phyloP scores from a whole-genome alignment of 2,329 filamentous ascomycete genomes.

The Pseudogymnoascus sp. region DNA sequence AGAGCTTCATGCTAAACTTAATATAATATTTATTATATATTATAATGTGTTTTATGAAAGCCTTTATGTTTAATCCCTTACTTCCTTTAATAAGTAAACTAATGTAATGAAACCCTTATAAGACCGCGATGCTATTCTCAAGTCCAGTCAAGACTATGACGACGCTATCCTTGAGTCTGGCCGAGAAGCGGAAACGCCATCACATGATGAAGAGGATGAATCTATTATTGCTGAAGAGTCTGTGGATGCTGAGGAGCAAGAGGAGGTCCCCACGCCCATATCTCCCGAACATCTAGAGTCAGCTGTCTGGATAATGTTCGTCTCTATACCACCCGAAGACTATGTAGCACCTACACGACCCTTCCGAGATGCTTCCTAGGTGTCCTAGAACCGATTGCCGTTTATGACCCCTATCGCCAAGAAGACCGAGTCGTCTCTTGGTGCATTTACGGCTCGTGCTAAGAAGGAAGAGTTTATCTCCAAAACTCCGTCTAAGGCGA shows the following conservation, averaged over 20 bases:
- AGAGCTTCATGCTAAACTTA: no score
- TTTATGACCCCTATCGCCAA: conserved; percentile 99
- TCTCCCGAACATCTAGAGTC: conserved; percentile 30
- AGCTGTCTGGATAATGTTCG: conserved; percentile 56
- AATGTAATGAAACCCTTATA: no score
- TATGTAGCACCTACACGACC: conserved; percentile 71
- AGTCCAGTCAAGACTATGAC: not conserved
- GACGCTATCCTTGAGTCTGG: conserved; percentile 1
- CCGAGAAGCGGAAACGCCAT: conserved; percentile 13
- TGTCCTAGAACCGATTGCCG: conserved; percentile 82
- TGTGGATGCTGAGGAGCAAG: conserved; percentile 24
- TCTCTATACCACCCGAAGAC: conserved; percentile 77
- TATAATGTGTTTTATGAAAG: no score
- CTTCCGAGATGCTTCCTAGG: conserved; percentile 69
- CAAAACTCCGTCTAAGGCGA: conserved; percentile 66
- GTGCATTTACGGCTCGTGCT: conserved; percentile 49
- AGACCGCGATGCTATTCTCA: conserved; percentile 21
- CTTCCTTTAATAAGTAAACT: no score
- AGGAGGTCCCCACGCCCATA: conserved; percentile 39
- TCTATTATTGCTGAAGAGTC: not conserved
- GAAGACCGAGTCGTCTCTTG: conserved; percentile 81
- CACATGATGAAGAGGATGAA: conserved; percentile 10
- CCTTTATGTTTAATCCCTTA: no score
- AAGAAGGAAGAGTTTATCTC: conserved; percentile 51
- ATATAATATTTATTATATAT: no score